Base-by-base conservation (phyloP, 345 rosid species). In the Dimocarpus longan region DNA sequence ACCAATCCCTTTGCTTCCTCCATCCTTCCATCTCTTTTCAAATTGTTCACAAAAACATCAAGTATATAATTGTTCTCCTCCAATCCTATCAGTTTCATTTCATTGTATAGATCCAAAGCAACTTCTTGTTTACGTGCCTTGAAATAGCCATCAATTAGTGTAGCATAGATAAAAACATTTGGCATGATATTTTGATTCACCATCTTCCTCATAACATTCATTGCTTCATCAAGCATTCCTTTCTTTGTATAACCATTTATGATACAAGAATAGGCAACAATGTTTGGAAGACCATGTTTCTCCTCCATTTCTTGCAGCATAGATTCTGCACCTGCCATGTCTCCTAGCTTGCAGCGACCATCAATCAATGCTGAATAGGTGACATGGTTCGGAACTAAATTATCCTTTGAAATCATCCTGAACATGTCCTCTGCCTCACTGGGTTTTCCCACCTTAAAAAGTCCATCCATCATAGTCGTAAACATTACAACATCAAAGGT, bases 381-480 rank as follows among this genome's bases (percentile, higher is more conserved):
- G 74, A 88, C 76, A 62, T 1, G 57, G 81, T 80, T 86, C 85
- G 96, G 95, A 80, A 82, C 85, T 72, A 89, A 68, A 79, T 84
- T 79, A 54, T 89, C 86, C 77, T 83, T 84, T 77, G 81, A 72
- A 84, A 93, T 86, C 76, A 66, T 64, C 78, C 32, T 43, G 78
- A 88, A 92, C 74, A 86, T 86, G 73, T 82, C 78, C 85, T 87
- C 88, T 21, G 93, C 99, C 77, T 93, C 97, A 21, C 62, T 54
- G 59, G 78, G 70, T 78, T 82, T 88, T 37, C 95, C 92, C 66
- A 89, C 76, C 90, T 93, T 93, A 80, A 90, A 93, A 77, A 92
- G 88, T 44, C 98, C 93, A 82, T 92, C 92, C 79, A 95, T 83
- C 85, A 95, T 75, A 76, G 86, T 79, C 50, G 98, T 93, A 87